Evolutionary conservation across 2,329 filamentous ascomycete genomes (phyloP), one percentile per base, ranked within the genome.

Genomic region (Tothia fuscella): DNA sequence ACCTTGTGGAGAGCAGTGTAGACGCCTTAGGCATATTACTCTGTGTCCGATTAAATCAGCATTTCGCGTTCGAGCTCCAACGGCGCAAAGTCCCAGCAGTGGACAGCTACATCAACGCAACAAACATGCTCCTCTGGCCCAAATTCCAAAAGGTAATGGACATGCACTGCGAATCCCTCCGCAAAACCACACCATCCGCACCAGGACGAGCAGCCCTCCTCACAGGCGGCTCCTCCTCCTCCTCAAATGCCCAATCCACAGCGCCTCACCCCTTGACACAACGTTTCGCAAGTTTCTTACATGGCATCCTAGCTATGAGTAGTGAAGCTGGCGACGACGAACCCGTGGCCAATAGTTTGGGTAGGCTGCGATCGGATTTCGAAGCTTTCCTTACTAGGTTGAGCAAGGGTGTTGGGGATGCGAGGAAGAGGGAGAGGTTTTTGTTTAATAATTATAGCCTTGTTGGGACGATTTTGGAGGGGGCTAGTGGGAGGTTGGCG

Each of bases 371-470:
- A 22, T 73, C 71, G 43, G 91, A 96, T 56, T 81, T 89, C 31
- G 87, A 96, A 59, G 74, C 75, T 0, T 91, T 95, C 50, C 61
- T 98, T 46, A 74, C 75, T 5, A 86, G 82, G 56, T 68, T 88
- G 45, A 82, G 83, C 55, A 81, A 85, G 50, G 19, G 20, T 20
- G 84, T 88, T 47, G 78, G 71, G 1, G 89, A 94, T 53, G 71
- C 75, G 48, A 76, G 85, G 56, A 93, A 93, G 64, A 72, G 81
- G 50, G 82, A 89, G 50, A 71, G 91, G 33, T 96, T 96, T 56
- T 61, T 98, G 53, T 91, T 83, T 56, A 98, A 96, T 58, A 98
- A 98, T 59, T 96, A 93, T 61, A 93, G 85, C 41, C 68, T 98
- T 48, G 75, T 98, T n/a, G 69, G 86, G 53, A 95, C 91, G 9